Evolutionary conservation across 139 green algal species (phyloP).

Genomic region (Desmodesmus armatus): DNA sequence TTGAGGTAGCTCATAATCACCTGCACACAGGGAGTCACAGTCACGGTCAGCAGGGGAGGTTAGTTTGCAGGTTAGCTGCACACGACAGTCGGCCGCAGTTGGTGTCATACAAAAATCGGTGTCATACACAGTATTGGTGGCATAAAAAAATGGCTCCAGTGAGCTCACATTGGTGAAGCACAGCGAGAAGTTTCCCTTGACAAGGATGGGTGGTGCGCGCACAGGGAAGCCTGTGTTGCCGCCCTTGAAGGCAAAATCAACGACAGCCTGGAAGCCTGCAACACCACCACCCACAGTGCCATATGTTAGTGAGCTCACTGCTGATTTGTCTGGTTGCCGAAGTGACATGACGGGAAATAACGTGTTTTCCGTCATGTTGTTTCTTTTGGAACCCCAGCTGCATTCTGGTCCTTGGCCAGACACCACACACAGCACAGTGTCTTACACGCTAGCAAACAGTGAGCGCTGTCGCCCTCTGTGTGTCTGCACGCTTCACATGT

Average conservation of each 20-base stretch:
- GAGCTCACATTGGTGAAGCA: slow-evolving; percentile 42
- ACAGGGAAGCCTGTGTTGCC: slow-evolving; percentile 54
- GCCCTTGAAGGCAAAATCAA: slow-evolving; percentile 54
- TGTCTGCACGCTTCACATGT: too few species aligned
- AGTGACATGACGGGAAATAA: neutral
- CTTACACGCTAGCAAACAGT: too few species aligned
- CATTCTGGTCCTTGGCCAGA: too few species aligned
- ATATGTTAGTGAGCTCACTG: neutral
- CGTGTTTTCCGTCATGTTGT: neutral
- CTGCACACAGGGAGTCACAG: neutral
- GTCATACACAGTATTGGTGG: too few species aligned
- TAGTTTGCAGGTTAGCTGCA: too few species aligned
- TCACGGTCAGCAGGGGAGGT: too few species aligned
- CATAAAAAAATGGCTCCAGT: too few species aligned
- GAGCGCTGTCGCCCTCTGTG: too few species aligned
- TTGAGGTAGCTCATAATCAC: slow-evolving; percentile 48
- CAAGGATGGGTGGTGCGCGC: slow-evolving; percentile 48
- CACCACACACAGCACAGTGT: too few species aligned
- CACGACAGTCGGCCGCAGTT: too few species aligned
- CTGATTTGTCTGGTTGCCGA: neutral
- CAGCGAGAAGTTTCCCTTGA: slow-evolving; percentile 51
- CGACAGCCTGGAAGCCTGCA: slow-evolving; percentile 48
- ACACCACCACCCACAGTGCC: neutral
- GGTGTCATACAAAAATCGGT: too few species aligned
- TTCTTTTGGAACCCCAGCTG: neutral